These are phyloP conservation scores for Elaeagnus macrophylla DNA, from an alignment of 306 rosid species.

Conservation along the genomic window DNA sequence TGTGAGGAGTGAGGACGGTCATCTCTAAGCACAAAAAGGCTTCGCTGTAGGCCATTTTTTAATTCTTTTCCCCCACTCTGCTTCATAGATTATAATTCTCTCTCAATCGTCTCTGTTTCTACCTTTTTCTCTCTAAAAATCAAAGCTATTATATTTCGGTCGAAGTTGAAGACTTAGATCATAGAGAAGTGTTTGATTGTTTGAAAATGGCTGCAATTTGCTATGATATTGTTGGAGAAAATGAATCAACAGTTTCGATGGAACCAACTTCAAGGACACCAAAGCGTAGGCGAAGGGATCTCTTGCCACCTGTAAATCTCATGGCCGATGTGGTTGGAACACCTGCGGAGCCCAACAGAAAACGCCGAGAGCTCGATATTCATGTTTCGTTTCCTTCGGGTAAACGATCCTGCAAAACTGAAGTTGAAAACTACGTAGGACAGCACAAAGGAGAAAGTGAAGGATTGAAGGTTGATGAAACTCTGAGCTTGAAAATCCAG, in stretches of 20 bases:
- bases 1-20: not conserved
- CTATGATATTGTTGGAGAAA: constrained; percentile 65
- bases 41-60: constrained; percentile 9
- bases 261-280: constrained; percentile 32
- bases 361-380: constrained; percentile 43
- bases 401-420: not conserved
- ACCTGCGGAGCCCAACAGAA: constrained; percentile 19
- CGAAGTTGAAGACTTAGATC: not conserved
- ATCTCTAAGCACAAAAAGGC: constrained; percentile 26
- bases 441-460: not conserved
- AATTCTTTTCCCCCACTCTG: constrained; percentile 10
- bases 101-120: too few species aligned
- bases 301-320: constrained; percentile 27
- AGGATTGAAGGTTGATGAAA: not conserved
- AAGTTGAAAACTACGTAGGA: constrained; percentile 15
- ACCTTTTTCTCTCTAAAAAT: too few species aligned
- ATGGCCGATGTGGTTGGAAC: constrained; percentile 35
- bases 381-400: not conserved
- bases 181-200: not conserved
- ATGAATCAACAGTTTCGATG: constrained; percentile 39
- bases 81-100: not conserved
- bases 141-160: too few species aligned
- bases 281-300: constrained; percentile 37
- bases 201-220: constrained; percentile 66
- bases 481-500: not conserved